Percentiles rank a stretch among this genome's conserved stretches.
Conservation (phyloP, 768 basidiomycete genomes). For the Tubosaeta brunneosetosa region DNA sequence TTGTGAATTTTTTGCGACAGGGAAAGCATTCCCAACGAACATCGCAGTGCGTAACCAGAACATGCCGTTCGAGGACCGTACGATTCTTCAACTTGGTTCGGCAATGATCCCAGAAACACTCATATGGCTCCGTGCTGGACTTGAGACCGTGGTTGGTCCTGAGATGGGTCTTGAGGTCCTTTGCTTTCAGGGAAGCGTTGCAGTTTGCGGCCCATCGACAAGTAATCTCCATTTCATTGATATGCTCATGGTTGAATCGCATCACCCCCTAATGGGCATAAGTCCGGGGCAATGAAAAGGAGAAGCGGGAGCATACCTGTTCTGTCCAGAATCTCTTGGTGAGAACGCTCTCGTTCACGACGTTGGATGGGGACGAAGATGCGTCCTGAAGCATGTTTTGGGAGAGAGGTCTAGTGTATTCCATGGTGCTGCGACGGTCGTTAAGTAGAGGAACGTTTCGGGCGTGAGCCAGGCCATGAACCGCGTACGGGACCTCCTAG, state of each 20-base stretch:
- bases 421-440: too few species aligned
- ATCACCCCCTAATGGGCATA: background rate
- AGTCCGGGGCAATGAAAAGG: background rate
- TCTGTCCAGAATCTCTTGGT: background rate
- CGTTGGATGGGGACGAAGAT: too few species aligned
- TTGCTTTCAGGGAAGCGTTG: background rate
- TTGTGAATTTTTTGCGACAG: background rate
- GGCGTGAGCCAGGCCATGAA: too few species aligned
- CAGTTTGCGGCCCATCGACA: background rate
- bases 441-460: too few species aligned
- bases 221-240: background rate
- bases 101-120: background rate
- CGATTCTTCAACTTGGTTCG: background rate
- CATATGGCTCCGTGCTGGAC: background rate
- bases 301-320: too few species aligned
- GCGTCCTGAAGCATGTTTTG: too few species aligned
- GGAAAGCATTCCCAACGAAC: background rate
- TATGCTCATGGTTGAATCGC: background rate
- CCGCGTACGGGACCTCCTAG: too few species aligned
- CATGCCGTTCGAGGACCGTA: background rate
- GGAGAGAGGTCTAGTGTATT: background rate
- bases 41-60: background rate
- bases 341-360: too few species aligned
- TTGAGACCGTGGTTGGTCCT: background rate
- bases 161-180: background rate